Evolutionary conservation across 192 early-diverging fungal genomes (phyloP).

Genomic region (Dispira parvispora): DNA sequence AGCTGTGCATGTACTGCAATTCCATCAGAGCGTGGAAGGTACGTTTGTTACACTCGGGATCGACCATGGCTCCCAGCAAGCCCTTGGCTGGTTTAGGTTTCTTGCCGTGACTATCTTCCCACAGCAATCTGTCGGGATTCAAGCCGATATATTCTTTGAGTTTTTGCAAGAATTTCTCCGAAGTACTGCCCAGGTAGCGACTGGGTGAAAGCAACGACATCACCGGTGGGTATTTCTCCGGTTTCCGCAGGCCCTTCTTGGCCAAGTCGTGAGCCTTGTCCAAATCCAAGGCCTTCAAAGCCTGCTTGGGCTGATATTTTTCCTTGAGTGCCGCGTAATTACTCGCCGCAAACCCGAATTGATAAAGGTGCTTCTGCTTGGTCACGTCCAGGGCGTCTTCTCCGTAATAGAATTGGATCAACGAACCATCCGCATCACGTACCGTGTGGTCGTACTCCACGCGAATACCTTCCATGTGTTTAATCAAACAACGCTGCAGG

Average conservation of each 20-base stretch:
- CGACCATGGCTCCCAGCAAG: conserved; percentile 30
- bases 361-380: conserved; percentile 74
- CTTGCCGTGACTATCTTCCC: conserved; percentile 50
- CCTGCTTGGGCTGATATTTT: conserved; percentile 59
- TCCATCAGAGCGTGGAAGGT: conserved; percentile 89
- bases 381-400: conserved; percentile 94
- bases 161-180: conserved; percentile 62
- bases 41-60: conserved; percentile 39
- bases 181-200: conserved; percentile 71
- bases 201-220: conserved; percentile 67
- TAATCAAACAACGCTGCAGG: conserved; percentile 97
- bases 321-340: conserved; percentile 70
- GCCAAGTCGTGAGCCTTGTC: conserved; percentile 53
- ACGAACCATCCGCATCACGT: conserved; percentile 82
- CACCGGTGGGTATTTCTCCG: conserved; percentile 45
- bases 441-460: conserved; percentile 98
- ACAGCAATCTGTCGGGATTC: conserved; percentile 23
- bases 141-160: conserved; percentile 34
- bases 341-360: conserved; percentile 87
- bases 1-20: conserved; percentile 82
- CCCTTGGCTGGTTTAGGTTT: conserved; percentile 30
- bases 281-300: conserved; percentile 47
- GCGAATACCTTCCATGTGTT: conserved; percentile 87
- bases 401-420: conserved; percentile 97
- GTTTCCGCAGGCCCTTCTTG: conserved; percentile 62